Base-by-base conservation (phyloP, 352 stramenopile species). In the Globisporangium cederbergense region DNA sequence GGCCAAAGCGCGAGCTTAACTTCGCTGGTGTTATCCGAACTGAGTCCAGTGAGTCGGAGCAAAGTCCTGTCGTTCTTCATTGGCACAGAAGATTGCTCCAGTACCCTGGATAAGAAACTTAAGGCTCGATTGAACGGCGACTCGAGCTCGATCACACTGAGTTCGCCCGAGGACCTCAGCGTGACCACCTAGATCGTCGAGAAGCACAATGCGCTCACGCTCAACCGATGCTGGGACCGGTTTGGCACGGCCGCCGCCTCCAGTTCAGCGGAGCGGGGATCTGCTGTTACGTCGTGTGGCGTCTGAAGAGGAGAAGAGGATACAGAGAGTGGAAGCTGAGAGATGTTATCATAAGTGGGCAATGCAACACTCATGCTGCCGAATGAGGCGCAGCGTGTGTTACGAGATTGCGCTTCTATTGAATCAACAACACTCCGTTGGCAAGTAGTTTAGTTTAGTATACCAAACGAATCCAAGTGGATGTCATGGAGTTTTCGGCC, bases 141-240 rank as follows among this genome's bases (percentile, higher is more conserved):
- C 30, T 20, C 32, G 34, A 58, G 13, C 59, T 32, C 16, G 16
- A 16, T 59, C 14, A 14, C 34, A 25, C 10, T 65, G 34, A 36
- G 10, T 10, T 65, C 47, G 36, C 16, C 49, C 3, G 49, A 25
- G 13, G 18, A 58, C 18, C 32, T 65, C 7, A 38, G 22, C 6
- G 32, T 2, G 14, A 1, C 58, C 16, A 10, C 22, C 8, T 8
- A 49, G 16, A 22, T 63, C 13, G 18, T 63, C 40, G 32, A 43
- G 18, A 45, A 46, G 4, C 43, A 63, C 25, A 45, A 55, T 16
- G 58, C 58, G 10, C 43, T 56, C 10, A 25, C 43, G 46, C 34
- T 63, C 42, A 56, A 63, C 16, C 18, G 22, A 28, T 43, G 58
- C 43, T 18, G 3, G 9, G 42, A 63, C 43, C 58, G 58, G 11